Conservation (phyloP, 2,329 filamentous ascomycete genomes). For the Nemania abortiva region DNA sequence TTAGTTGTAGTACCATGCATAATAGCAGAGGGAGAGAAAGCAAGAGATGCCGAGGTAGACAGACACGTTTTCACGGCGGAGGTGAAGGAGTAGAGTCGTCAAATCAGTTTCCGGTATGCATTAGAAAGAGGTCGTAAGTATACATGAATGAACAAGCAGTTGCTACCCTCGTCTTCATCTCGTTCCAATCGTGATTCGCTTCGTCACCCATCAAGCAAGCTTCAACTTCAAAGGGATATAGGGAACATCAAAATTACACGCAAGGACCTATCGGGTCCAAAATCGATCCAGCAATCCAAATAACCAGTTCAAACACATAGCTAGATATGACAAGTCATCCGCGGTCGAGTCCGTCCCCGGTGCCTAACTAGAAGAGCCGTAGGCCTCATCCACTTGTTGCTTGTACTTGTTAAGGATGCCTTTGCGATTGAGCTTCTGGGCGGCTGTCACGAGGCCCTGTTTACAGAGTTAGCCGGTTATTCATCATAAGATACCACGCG, state of each 20-base stretch:
- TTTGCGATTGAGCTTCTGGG: conserved; percentile 79
- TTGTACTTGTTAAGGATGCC: conserved; percentile 72
- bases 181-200: not conserved
- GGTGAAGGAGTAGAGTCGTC: not conserved
- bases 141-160: conserved; percentile 13
- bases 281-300: conserved; percentile 1
- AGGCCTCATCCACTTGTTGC: conserved; percentile 71
- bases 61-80: not conserved
- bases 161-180: conserved; percentile 5
- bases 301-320: conserved; percentile 1
- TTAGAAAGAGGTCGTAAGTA: conserved; percentile 28
- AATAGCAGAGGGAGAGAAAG: not conserved
- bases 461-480: conserved; percentile 46
- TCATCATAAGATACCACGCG: not conserved
- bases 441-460: conserved; percentile 74
- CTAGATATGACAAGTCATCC: not conserved
- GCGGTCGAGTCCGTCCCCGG: not conserved
- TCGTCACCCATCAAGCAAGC: not conserved
- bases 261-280: not conserved
- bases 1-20: not conserved
- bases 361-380: conserved; percentile 56
- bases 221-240: conserved; percentile 1
- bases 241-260: not conserved
- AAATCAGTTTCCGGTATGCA: conserved; percentile 4
- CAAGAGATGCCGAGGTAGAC: not conserved